These are phyloP conservation scores for Cajanus cajan DNA, from an alignment of 306 rosid genomes.

Conservation along the genomic window DNA sequence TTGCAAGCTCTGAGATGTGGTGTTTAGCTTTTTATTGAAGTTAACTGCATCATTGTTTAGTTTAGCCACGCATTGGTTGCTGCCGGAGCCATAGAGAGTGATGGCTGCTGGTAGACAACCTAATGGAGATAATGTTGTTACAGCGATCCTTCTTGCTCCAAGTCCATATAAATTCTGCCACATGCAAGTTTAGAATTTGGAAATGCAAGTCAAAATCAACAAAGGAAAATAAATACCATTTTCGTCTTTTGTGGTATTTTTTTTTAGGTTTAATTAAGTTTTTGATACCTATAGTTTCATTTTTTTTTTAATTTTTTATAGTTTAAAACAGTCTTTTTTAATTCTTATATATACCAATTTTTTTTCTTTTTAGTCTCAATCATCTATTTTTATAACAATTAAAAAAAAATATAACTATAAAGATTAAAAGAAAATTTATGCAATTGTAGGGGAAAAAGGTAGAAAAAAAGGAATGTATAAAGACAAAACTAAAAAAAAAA, in stretches of 20 bases:
- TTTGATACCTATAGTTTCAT: too few relatives aligned
- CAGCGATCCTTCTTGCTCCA: slow-evolving; percentile 80
- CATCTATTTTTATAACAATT: too few relatives aligned
- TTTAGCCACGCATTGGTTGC: slow-evolving; percentile 52
- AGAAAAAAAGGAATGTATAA: too few relatives aligned
- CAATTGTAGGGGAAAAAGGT: too few relatives aligned
- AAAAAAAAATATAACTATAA: too few relatives aligned
- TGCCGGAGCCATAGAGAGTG: slow-evolving; percentile 58
- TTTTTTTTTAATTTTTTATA: too few relatives aligned
- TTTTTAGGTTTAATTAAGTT: too few relatives aligned
- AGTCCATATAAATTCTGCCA: slow-evolving; percentile 63
- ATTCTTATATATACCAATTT: too few relatives aligned
- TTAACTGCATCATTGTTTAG: slow-evolving; percentile 57
- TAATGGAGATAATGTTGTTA: slow-evolving; percentile 68
- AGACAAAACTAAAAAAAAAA: too few relatives aligned
- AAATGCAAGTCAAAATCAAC: not conserved
- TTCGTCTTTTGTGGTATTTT: not conserved
- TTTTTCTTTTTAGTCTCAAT: too few relatives aligned
- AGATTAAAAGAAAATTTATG: too few relatives aligned
- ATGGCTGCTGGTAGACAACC: slow-evolving; percentile 79
- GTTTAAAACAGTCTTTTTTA: too few relatives aligned
- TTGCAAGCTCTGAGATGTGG: slow-evolving; percentile 58
- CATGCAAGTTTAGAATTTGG: slow-evolving; percentile 27
- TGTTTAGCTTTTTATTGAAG: slow-evolving; percentile 62
- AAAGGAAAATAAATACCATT: not conserved